Conservation (phyloP, 768 basidiomycete genomes). For the Dioszegia hungarica region DNA sequence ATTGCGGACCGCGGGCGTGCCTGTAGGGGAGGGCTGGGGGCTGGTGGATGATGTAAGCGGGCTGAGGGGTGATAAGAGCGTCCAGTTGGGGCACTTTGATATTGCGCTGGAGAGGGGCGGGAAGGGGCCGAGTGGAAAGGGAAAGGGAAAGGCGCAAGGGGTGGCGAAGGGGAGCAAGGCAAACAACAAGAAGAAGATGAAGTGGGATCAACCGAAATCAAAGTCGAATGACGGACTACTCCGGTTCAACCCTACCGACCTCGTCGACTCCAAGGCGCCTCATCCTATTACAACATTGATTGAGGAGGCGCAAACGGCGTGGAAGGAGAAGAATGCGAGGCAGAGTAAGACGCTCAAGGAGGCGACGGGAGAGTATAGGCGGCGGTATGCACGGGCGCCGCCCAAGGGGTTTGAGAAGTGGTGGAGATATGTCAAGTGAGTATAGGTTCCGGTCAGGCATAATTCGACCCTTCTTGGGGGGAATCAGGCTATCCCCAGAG, state of each 20-base stretch:
- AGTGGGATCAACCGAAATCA: neutral
- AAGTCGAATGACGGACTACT: neutral
- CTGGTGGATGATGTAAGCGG: no score
- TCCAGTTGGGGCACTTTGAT: no score
- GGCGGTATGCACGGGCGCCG: constrained; percentile 42
- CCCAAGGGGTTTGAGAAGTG: constrained; percentile 55
- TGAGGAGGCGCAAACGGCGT: constrained; percentile 48
- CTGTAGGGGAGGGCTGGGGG: no score
- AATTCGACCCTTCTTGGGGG: no score
- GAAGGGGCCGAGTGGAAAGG: no score
- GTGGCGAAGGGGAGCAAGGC: neutral
- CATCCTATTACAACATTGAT: constrained; percentile 56
- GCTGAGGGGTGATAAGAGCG: no score
- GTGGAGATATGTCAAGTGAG: constrained; percentile 57
- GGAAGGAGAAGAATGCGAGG: constrained; percentile 48
- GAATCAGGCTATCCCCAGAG: no score
- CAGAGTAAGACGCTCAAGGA: constrained; percentile 51
- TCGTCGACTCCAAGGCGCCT: neutral
- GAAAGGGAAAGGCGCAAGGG: no score
- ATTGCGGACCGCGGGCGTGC: no score
- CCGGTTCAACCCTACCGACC: neutral
- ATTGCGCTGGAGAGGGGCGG: no score
- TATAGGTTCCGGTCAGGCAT: no score
- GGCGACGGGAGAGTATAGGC: constrained; percentile 51
- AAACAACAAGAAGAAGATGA: no score